Evolutionary conservation across 305 asterid species (phyloP).

Genomic region (Plantago rigida): DNA sequence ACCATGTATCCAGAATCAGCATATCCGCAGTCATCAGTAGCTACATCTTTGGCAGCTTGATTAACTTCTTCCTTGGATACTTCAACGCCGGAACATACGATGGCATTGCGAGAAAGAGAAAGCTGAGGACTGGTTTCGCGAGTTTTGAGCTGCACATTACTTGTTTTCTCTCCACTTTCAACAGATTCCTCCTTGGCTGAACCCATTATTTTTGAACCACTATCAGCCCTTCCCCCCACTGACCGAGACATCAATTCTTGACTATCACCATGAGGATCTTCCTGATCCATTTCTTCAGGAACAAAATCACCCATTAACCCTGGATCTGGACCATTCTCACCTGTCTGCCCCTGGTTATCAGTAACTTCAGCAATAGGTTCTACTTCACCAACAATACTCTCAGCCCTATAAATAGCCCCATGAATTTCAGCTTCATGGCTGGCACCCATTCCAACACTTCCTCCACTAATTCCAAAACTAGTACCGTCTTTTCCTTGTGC

Average conservation of each 20-base stretch:
- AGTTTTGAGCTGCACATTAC: constrained; percentile 47
- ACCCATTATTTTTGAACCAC: constrained; percentile 90
- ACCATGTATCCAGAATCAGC: constrained; percentile 66
- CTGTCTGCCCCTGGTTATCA: constrained; percentile 80
- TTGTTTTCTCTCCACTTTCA: constrained; percentile 92
- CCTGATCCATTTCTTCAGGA: constrained; percentile 84
- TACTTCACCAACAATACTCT: constrained; percentile 76
- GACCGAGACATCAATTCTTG: constrained; percentile 84
- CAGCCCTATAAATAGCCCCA: constrained; percentile 71
- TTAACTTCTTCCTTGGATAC: constrained; percentile 88
- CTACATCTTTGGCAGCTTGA: constrained; percentile 58
- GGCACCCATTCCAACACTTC: constrained; percentile 99
- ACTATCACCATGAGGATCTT: constrained; percentile 85
- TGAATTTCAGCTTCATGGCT: constrained; percentile 99
- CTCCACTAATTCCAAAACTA: constrained; percentile 89
- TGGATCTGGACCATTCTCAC: constrained; percentile 88
- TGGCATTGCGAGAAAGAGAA: constrained; percentile 94
- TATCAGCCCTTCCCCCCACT: constrained; percentile 74
- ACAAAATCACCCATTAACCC: constrained; percentile 95
- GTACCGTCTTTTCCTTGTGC: constrained; percentile 75
- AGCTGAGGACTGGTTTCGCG: constrained; percentile 70
- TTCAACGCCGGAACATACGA: constrained; percentile 73
- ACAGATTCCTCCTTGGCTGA: constrained; percentile 88
- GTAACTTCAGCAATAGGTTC: constrained; percentile 86
- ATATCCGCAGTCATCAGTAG: constrained; percentile 72